A percentile compares a stretch with the other conserved stretches of the same genome.
These are phyloP conservation scores for Neonectria magnoliae DNA, from an alignment of 2,329 filamentous ascomycete genomes.

Conservation along the genomic window DNA sequence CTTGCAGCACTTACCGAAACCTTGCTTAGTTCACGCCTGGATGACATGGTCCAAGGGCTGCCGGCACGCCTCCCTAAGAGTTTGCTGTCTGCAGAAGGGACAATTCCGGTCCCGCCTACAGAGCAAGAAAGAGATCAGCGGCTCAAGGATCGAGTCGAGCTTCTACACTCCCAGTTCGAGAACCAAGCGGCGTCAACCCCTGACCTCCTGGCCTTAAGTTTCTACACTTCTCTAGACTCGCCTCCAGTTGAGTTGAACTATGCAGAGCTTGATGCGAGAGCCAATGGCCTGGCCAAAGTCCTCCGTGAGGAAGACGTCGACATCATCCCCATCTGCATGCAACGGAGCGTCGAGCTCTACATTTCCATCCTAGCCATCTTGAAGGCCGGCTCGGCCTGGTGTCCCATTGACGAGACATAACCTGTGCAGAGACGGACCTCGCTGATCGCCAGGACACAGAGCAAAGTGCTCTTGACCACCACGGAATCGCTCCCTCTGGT, in stretches of 20 bases:
- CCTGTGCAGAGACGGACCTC: conserved; percentile 50
- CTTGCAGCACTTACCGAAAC: conserved; percentile 27
- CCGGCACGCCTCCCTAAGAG: not conserved
- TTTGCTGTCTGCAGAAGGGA: not conserved
- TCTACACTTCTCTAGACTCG: not conserved
- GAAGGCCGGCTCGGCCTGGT: conserved; percentile 54
- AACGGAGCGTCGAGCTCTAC: conserved; percentile 50
- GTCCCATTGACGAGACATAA: conserved; percentile 52
- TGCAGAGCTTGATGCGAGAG: conserved; percentile 66
- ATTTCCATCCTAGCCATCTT: conserved; percentile 54
- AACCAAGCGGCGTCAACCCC: conserved; percentile 33
- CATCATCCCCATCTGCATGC: conserved; percentile 51
- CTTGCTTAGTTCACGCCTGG: conserved; percentile 20
- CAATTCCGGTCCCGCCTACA: not conserved
- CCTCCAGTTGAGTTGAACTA: conserved; percentile 53
- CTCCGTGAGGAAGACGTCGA: conserved; percentile 74
- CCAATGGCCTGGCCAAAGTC: conserved; percentile 77
- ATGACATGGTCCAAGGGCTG: conserved; percentile 11
- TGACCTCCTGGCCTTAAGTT: conserved; percentile 13
- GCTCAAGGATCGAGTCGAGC: conserved; percentile 18
- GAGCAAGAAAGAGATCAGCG: not conserved
- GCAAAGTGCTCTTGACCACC: conserved; percentile 26
- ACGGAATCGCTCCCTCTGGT: conserved; percentile 31
- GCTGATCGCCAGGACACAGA: conserved; percentile 48
- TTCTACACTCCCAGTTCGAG: conserved; percentile 41